A percentile compares a stretch with the other conserved stretches of the same genome.
Evolutionary conservation across 31 red algal species (phyloP).

Genomic region (Asparagopsis taxiformis): DNA sequence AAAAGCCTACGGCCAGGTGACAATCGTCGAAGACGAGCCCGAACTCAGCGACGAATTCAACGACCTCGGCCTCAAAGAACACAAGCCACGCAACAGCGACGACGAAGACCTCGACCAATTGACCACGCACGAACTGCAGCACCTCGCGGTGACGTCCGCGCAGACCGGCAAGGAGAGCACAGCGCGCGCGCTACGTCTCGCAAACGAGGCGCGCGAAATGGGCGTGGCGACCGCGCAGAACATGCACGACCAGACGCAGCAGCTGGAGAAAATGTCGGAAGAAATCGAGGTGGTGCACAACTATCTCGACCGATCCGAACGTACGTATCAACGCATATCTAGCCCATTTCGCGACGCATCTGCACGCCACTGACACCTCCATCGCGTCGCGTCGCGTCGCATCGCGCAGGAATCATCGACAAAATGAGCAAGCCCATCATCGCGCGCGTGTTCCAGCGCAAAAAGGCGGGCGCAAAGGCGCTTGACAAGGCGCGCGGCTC

Average conservation of each 20-base stretch:
- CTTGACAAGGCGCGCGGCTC: conserved; percentile 65
- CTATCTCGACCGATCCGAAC: conserved; percentile 48
- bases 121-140: conserved; percentile 27
- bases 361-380: too few relatives aligned
- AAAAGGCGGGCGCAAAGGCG: conserved; percentile 59
- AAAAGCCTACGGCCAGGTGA: conserved; percentile 17
- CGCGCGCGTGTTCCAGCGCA: conserved; percentile 60
- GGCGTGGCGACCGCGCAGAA: conserved; percentile 38
- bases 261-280: conserved; percentile 60
- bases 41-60: conserved; percentile 29
- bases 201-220: conserved; percentile 46
- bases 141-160: conserved; percentile 15
- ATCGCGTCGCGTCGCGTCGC: not conserved
- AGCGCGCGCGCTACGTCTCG: conserved; percentile 37
- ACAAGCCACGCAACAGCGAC: conserved; percentile 3
- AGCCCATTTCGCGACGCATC: too few relatives aligned
- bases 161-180: conserved; percentile 37
- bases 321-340: too few relatives aligned
- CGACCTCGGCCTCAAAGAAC: conserved; percentile 29
- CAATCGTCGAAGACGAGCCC: conserved; percentile 11
- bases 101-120: conserved; percentile 40
- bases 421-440: conserved; percentile 79
- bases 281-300: conserved; percentile 62
- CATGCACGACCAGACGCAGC: conserved; percentile 45
- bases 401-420: conserved; percentile 54